A percentile compares a stretch with the other conserved stretches of the same genome.
Conservation (phyloP, 768 basidiomycete species). For the Lactarius deliciosus region DNA sequence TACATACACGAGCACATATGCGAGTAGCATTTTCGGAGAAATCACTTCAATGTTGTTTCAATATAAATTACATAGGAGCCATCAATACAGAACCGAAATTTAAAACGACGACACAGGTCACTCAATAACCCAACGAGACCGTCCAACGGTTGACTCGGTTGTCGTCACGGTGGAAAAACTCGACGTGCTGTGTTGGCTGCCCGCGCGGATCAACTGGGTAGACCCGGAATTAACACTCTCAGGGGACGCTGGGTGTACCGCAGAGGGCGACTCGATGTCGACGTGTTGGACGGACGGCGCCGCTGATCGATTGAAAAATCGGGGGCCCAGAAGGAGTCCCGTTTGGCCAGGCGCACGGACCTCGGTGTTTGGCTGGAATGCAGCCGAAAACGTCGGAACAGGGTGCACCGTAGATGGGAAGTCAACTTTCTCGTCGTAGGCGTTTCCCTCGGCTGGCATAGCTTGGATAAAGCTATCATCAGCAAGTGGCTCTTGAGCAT, state of each 20-base stretch:
- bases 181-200: conserved; percentile 44
- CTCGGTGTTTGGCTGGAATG: conserved; percentile 39
- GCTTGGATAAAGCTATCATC: conserved; percentile 44
- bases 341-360: conserved; percentile 41
- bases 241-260: conserved; percentile 3
- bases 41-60: not conserved
- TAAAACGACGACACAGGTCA: conserved; percentile 33
- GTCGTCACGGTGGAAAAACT: conserved; percentile 39
- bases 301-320: conserved; percentile 47
- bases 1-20: conserved; percentile 4
- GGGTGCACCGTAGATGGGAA: conserved; percentile 56
- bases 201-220: conserved; percentile 35
- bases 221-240: not conserved
- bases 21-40: not conserved
- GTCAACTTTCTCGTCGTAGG: conserved; percentile 50
- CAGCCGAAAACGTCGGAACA: conserved; percentile 54
- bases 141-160: conserved; percentile 19
- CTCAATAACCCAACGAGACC: conserved; percentile 58
- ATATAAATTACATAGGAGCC: not conserved
- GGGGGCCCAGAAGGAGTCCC: conserved; percentile 45
- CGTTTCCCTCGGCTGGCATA: conserved; percentile 35
- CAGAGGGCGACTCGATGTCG: conserved; percentile 14
- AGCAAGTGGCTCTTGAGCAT: conserved; percentile 50
- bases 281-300: conserved; percentile 20
- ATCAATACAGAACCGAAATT: not conserved